Base-by-base conservation (phyloP, 768 basidiomycete genomes). In the Mycena indigotica region DNA sequence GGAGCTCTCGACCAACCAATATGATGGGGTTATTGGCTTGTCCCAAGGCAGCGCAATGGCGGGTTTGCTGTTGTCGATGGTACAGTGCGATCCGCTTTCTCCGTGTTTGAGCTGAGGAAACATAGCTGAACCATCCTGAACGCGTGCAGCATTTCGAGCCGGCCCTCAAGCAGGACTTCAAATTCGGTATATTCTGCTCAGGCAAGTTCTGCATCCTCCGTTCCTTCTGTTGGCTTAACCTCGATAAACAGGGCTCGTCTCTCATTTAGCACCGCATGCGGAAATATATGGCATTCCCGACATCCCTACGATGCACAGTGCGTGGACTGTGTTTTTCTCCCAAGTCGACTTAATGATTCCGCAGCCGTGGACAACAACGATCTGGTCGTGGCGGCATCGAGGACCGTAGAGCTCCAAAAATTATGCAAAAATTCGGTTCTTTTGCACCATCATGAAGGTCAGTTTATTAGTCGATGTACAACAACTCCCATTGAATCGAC, bases 21-120 rank as follows among this genome's bases (percentile, higher is more conserved):
- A 67, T 46, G 66, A 67, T 28, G 66, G 66, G 15, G 39, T 67
- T 41, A 67, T 67, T 32, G 66, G 66, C 3, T 55, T 67, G 1
- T 67, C 63, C 16, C 66, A 67, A 46, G 66, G 66, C 1, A 65
- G 63, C 23, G 66, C 66, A 6, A 67, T 67, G 66, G 50, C 66
- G 12, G 61, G 41, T 16, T 59, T 67, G 28, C 45, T 67, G n/a
- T 15, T 65, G 17, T 65, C 66, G n/a, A 67, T 67, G 66, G 63
- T 65, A 49, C 6, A 28, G 23, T 16, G 28, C 19, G 25, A 0
- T 4, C 12, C 13, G 15, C 5, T n/a, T 30, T 13, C 3, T 5
- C 53, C 38, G 4, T 12, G 15, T 6, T 15, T 29, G 50, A 46
- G 49, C 48, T 41, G 32, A 21, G n/a, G 19, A 40, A 23, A 19